Evolutionary conservation across 2,329 filamentous ascomycete species (phyloP).

Genomic region (Pseudodiploospora longispora): DNA sequence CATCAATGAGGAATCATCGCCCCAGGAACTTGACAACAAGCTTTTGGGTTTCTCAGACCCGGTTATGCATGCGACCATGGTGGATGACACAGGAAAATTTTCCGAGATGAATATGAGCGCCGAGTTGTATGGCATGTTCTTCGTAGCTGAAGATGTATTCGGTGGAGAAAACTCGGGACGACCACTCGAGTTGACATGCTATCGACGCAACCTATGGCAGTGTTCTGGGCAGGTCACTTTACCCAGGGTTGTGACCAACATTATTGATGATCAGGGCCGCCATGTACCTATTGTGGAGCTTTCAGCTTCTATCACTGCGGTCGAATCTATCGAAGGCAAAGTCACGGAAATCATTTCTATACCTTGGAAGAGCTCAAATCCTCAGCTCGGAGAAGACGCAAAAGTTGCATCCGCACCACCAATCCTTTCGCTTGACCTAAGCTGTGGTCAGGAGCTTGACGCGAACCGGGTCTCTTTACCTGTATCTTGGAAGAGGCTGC

Average conservation of each 20-base stretch:
- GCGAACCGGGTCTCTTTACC: conserved; percentile 71
- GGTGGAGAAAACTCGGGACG: conserved; percentile 46
- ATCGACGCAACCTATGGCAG: conserved; percentile 89
- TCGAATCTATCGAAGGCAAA: conserved; percentile 89
- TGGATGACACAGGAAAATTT: conserved; percentile 58
- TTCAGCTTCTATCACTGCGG: conserved; percentile 73
- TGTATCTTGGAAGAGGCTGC: conserved; percentile 86
- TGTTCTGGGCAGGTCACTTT: conserved; percentile 81
- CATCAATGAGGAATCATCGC: conserved; percentile 39
- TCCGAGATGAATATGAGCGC: conserved; percentile 61
- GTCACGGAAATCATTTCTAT: conserved; percentile 91
- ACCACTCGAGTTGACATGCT: conserved; percentile 83
- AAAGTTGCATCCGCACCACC: conserved; percentile 45
- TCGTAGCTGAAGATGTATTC: conserved; percentile 76
- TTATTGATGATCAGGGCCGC: conserved; percentile 66
- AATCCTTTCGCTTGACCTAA: conserved; percentile 46
- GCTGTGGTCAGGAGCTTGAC: conserved; percentile 61
- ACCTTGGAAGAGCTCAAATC: conserved; percentile 78
- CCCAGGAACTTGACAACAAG: conserved; percentile 57
- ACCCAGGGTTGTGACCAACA: conserved; percentile 61
- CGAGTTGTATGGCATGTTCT: conserved; percentile 83
- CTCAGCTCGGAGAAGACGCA: conserved; percentile 42
- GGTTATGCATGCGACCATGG: conserved; percentile 48
- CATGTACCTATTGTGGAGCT: conserved; percentile 70
- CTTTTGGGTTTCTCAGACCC: conserved; percentile 66